Conservation (phyloP, 805 yeast species). For the Saccharomycopsis schoenii region DNA sequence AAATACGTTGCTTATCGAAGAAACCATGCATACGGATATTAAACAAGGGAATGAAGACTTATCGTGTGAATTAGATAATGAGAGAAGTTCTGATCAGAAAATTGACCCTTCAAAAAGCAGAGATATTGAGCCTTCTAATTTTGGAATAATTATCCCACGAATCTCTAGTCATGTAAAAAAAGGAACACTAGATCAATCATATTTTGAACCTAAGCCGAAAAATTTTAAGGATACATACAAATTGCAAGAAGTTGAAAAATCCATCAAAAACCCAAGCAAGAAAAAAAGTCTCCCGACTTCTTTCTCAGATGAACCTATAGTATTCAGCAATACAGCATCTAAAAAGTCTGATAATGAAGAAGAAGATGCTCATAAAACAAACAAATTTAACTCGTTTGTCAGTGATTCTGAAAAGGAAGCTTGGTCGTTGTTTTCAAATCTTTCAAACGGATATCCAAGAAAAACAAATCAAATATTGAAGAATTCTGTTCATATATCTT, state of each 20-base stretch:
- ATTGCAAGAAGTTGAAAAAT: background rate
- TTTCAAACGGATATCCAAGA: background rate
- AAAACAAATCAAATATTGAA: background rate
- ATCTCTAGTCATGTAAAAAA: background rate
- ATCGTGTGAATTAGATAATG: no score
- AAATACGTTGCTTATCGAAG: no score
- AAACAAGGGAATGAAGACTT: no score
- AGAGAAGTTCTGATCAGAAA: background rate
- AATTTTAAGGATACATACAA: background rate
- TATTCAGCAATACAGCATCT: background rate
- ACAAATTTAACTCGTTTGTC: background rate
- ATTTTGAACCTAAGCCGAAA: background rate
- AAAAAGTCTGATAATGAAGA: background rate
- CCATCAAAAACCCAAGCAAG: background rate
- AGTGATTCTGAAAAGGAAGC: background rate
- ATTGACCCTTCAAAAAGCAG: background rate
- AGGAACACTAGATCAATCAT: background rate
- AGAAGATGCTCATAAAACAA: background rate
- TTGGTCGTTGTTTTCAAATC: background rate
- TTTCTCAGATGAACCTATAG: background rate
- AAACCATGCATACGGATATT: no score
- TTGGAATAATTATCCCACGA: no score
- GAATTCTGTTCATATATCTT: background rate
- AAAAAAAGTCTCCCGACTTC: background rate
- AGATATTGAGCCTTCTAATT: background rate